Percentiles rank a stretch among this genome's conserved stretches.
Evolutionary conservation across 768 basidiomycete genomes (phyloP).

Genomic region (Collybia sordida): DNA sequence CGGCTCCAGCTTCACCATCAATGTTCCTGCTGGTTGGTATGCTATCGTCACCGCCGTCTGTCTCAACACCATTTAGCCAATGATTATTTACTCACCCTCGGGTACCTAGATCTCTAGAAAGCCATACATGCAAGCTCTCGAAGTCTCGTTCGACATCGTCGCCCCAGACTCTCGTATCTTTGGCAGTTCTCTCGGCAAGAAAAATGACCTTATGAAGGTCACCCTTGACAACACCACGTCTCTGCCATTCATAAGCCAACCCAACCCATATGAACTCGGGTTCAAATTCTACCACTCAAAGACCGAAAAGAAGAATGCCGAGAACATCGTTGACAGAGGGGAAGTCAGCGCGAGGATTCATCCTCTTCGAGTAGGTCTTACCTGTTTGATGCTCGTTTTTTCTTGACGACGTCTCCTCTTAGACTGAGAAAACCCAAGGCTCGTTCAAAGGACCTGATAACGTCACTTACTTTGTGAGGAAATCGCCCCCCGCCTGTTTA

Average conservation of each 20-base stretch:
- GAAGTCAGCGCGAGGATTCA: slow-evolving; percentile 6
- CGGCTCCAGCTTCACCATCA: slow-evolving; percentile 5
- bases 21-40: slow-evolving; percentile 7
- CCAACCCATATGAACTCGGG: slow-evolving; percentile 4
- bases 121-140: slow-evolving; percentile 3
- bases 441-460: slow-evolving; percentile 3
- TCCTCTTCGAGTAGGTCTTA: slow-evolving; percentile 5
- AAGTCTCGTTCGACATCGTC: slow-evolving; percentile 4
- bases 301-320: not conserved
- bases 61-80: not conserved
- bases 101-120: slow-evolving; percentile 7
- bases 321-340: not conserved
- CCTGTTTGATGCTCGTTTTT: not conserved
- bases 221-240: slow-evolving; percentile 5
- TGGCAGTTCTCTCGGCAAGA: not conserved
- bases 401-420: not conserved
- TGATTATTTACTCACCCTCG: not conserved
- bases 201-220: slow-evolving; percentile 9
- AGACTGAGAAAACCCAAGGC: slow-evolving; percentile 3
- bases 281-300: slow-evolving; percentile 10
- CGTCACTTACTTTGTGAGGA: slow-evolving; percentile 5
- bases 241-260: slow-evolving; percentile 4
- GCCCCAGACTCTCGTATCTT: slow-evolving; percentile 4
- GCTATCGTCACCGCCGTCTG: slow-evolving; percentile 7
- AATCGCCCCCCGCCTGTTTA: not conserved